These are phyloP conservation scores for Phytophthora syringae DNA, from an alignment of 352 stramenopile species.

Conservation along the genomic window DNA sequence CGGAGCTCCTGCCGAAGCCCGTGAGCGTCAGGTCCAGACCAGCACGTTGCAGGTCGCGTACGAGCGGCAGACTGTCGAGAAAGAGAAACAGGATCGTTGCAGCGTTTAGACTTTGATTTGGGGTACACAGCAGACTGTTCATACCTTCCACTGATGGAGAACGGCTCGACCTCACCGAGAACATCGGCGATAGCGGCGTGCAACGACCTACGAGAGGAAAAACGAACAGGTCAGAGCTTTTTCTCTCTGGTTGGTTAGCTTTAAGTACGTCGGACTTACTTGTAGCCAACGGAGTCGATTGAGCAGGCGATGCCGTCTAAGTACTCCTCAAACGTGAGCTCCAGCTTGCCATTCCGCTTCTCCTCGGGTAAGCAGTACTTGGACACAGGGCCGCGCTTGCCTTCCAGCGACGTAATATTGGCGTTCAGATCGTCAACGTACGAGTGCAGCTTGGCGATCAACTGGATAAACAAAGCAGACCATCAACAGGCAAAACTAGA, in stretches of 20 bases:
- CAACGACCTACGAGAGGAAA: conserved; percentile 55
- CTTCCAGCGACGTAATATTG: conserved; percentile 76
- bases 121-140: background rate
- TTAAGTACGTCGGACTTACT: conserved; percentile 32
- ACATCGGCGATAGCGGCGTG: conserved; percentile 77
- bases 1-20: conserved; percentile 74
- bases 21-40: conserved; percentile 77
- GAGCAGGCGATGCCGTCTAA: conserved; percentile 92
- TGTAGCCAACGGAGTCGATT: conserved; percentile 87
- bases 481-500: background rate
- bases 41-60: conserved; percentile 72
- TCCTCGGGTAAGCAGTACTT: conserved; percentile 90
- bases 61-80: conserved; percentile 53
- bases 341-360: conserved; percentile 79
- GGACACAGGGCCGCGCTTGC: conserved; percentile 81
- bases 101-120: background rate
- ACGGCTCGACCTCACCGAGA: conserved; percentile 79
- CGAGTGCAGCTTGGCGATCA: conserved; percentile 60
- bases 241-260: too few relatives aligned
- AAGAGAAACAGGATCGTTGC: background rate
- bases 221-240: too few relatives aligned
- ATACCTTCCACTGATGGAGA: conserved; percentile 89
- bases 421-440: conserved; percentile 91
- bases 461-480: too few relatives aligned
- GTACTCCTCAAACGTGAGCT: conserved; percentile 83